A percentile compares a stretch with the other conserved stretches of the same genome.
These are phyloP conservation scores for Inonotus obliquus DNA, from an alignment of 1,284 basidiomycete species.

Conservation along the genomic window DNA sequence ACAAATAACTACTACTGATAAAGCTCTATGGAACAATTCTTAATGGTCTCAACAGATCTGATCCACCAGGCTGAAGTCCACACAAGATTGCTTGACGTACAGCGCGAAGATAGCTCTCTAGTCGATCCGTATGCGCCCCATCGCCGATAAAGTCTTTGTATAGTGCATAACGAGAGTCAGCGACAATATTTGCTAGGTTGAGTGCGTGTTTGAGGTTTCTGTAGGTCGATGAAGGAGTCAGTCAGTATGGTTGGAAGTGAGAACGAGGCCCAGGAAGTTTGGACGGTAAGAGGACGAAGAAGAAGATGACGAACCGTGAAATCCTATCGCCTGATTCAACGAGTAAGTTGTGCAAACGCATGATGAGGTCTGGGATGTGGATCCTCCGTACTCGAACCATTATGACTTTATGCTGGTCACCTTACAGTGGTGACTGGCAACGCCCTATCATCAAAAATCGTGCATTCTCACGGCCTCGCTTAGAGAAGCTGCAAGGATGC, in stretches of 20 bases:
- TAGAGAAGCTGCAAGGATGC: too few relatives aligned
- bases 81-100: slow-evolving; percentile 68
- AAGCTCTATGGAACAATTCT: neutral
- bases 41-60: slow-evolving; percentile 4
- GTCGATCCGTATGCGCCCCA: slow-evolving; percentile 24
- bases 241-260: neutral
- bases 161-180: slow-evolving; percentile 82
- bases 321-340: slow-evolving; percentile 61
- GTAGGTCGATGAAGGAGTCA: neutral
- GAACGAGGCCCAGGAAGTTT: neutral
- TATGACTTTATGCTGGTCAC: slow-evolving; percentile 60
- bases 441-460: too few relatives aligned
- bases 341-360: slow-evolving; percentile 78
- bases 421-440: too few relatives aligned
- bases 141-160: slow-evolving; percentile 40
- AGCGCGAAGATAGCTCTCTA: slow-evolving; percentile 69
- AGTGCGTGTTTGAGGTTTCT: slow-evolving; percentile 83
- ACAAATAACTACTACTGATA: too few relatives aligned
- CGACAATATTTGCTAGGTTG: slow-evolving; percentile 78
- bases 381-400: slow-evolving; percentile 81
- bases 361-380: slow-evolving; percentile 87
- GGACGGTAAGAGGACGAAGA: slow-evolving; percentile 3
- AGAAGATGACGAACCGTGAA: slow-evolving; percentile 52
- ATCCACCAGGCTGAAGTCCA: slow-evolving; percentile 64
- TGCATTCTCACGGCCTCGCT: too few relatives aligned